These are phyloP conservation scores for Pleurotus cornucopiae DNA, from an alignment of 768 basidiomycete species.

Conservation along the genomic window DNA sequence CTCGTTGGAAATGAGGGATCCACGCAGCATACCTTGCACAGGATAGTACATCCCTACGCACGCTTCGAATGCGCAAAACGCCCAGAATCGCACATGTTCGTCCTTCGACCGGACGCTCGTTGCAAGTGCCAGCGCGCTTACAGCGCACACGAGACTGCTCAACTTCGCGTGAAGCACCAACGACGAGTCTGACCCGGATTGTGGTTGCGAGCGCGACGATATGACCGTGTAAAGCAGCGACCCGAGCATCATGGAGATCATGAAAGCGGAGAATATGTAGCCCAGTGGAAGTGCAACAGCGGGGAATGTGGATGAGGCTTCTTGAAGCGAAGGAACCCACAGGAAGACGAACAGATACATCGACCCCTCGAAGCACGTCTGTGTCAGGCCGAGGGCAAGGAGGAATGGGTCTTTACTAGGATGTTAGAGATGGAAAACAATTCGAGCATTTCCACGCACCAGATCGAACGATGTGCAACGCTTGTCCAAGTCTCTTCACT, in stretches of 20 bases:
- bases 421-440: neutral
- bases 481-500: constrained; percentile 46
- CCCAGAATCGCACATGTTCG: constrained; percentile 59
- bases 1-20: constrained; percentile 63
- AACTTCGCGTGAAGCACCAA: constrained; percentile 64
- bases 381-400: constrained; percentile 63
- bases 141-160: constrained; percentile 57
- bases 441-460: constrained; percentile 26
- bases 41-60: constrained; percentile 82
- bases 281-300: constrained; percentile 56
- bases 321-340: constrained; percentile 77
- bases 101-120: constrained; percentile 37
- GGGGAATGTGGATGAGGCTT: constrained; percentile 37
- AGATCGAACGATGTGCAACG: constrained; percentile 51
- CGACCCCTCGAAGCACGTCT: constrained; percentile 80
- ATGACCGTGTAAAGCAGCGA: constrained; percentile 64
- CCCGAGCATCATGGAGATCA: constrained; percentile 81
- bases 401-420: constrained; percentile 49
- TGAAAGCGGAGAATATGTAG: constrained; percentile 77
- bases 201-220: constrained; percentile 25
- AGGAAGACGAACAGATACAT: constrained; percentile 86
- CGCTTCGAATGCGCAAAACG: constrained; percentile 72
- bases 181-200: constrained; percentile 27
- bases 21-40: constrained; percentile 70
- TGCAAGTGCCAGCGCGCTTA: constrained; percentile 53